Evolutionary conservation across 2,329 filamentous ascomycete species (phyloP), one percentile per base, ranked within the genome.

Genomic region (Cercospora brassicicola): DNA sequence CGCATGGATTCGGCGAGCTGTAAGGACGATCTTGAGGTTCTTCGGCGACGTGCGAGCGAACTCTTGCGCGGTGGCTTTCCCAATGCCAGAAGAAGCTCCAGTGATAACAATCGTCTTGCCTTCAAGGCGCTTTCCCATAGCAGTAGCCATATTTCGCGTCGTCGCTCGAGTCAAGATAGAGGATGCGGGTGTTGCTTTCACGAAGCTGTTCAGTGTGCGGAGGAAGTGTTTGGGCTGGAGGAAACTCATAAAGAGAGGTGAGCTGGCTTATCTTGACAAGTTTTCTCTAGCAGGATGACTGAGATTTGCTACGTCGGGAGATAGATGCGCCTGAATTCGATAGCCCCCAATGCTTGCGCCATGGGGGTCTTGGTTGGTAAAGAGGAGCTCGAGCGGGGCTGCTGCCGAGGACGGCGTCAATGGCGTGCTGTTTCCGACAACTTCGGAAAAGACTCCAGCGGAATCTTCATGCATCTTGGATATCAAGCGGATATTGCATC

Each of bases 51-150:
- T 94, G 66, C 92, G 89, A 28, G 95, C 95, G 77, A 98, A 99
- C 80, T 98, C 95, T 72, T 95, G 84, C n/a, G 94, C 95, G 18
- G 87, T 90, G 74, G 87, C 88, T 65, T 86, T 88, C 26, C 95
- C 95, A 80, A 99, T 98, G 70, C 95, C 95, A 20, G 93, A 96
- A 3, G 91, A 95, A 33, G 95, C 95, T 66, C 95, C 95, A 4
- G 95, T 98, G 71, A 99, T 87, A 66, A 98, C 81, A 67, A 98
- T 85, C 4, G 93, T 98, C 84, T 98, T 98, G 86, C 93, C 93
- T 76, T 91, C 87, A 69, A 99, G 91, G 83, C 94, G 93, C 80
- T 93, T 91, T 71, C 86, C 86, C 82, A 91, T 89, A 77, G 90
- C 88, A 45, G 92, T 87, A 26, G 86, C 81, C 88, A 90, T 90